Percentiles rank a stretch among this genome's conserved stretches.
phyloP scores from a whole-genome alignment of 768 basidiomycete species.

The Pleurotus salmoneostramineus region DNA sequence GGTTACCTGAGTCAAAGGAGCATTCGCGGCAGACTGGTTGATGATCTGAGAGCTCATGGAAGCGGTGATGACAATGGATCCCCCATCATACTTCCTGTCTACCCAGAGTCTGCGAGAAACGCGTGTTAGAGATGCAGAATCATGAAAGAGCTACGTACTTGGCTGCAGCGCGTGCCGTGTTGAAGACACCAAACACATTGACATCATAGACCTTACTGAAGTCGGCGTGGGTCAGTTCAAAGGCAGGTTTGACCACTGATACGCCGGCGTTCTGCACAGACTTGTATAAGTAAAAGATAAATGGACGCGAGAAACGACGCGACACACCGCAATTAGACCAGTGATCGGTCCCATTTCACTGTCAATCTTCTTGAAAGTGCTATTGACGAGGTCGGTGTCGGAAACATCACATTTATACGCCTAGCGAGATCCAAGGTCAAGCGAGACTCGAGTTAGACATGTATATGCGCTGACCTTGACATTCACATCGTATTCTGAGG shows the following conservation, averaged over 20 bases:
- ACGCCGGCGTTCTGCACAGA: slow-evolving; percentile 52
- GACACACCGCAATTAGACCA: slow-evolving; percentile 52
- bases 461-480: slow-evolving; percentile 31
- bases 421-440: slow-evolving; percentile 18
- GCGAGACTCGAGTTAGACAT: not conserved
- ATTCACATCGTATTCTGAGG: slow-evolving; percentile 38
- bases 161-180: slow-evolving; percentile 54
- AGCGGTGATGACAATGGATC: slow-evolving; percentile 61
- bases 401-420: slow-evolving; percentile 63
- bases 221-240: slow-evolving; percentile 52
- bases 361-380: slow-evolving; percentile 45
- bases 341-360: slow-evolving; percentile 42
- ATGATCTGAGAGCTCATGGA: slow-evolving; percentile 70
- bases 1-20: slow-evolving; percentile 47
- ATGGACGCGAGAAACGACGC: too few relatives aligned
- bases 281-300: too few relatives aligned
- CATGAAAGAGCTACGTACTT: slow-evolving; percentile 28
- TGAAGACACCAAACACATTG: slow-evolving; percentile 68
- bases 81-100: slow-evolving; percentile 24
- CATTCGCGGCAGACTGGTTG: slow-evolving; percentile 41
- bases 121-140: not conserved
- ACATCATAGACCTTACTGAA: slow-evolving; percentile 51
- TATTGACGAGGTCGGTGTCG: slow-evolving; percentile 35
- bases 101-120: slow-evolving; percentile 37
- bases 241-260: slow-evolving; percentile 57